A percentile compares a stretch with the other conserved stretches of the same genome.
phyloP scores from a whole-genome alignment of 2,329 filamentous ascomycete species.

The Ambrosiella cleistominuta region DNA sequence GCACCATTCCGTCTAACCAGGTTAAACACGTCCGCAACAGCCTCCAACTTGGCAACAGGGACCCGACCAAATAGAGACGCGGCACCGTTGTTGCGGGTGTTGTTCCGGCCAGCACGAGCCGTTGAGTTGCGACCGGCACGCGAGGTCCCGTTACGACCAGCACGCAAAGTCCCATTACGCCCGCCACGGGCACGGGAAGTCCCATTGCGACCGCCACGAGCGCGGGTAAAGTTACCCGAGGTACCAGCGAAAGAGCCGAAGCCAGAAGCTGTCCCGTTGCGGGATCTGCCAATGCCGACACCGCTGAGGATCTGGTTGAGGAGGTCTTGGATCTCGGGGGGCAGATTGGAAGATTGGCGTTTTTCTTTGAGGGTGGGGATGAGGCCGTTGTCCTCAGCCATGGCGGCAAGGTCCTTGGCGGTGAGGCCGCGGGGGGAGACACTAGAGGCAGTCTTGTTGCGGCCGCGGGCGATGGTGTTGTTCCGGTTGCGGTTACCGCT shows the following conservation, averaged over 20 bases:
- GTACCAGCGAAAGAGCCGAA: background rate
- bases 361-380: background rate
- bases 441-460: constrained; percentile 21
- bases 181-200: background rate
- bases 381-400: constrained; percentile 22
- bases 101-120: background rate
- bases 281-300: background rate
- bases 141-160: background rate
- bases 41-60: background rate
- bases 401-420: constrained; percentile 19
- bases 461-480: constrained; percentile 33
- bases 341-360: background rate
- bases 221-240: background rate
- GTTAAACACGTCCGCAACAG: background rate
- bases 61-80: background rate
- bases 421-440: background rate
- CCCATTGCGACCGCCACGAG: background rate
- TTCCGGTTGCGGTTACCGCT: constrained; percentile 42
- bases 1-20: background rate
- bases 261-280: background rate
- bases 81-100: background rate
- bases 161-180: background rate
- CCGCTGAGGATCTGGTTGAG: background rate
- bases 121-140: background rate
- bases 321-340: background rate